Conservation (phyloP, 495 filamentous ascomycete species). For the Penicillium macrosclerotiorum region DNA sequence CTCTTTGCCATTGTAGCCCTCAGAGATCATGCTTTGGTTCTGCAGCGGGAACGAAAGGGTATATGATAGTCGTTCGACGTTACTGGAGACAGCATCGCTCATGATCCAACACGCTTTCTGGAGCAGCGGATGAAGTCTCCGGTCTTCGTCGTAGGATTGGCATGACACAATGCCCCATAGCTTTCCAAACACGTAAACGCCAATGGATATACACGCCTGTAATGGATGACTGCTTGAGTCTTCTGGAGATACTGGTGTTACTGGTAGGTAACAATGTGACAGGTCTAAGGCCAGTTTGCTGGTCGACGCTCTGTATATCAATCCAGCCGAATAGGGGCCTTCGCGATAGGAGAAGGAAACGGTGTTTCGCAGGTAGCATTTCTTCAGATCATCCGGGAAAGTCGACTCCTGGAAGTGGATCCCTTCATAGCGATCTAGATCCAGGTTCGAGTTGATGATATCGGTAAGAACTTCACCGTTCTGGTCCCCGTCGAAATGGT, state of each 20-base stretch:
- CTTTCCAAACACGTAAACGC: slow-evolving; percentile 78
- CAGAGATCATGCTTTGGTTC: not conserved
- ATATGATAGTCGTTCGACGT: slow-evolving; percentile 83
- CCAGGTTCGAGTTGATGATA: slow-evolving; percentile 66
- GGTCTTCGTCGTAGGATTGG: slow-evolving; percentile 73
- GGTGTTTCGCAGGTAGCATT: slow-evolving; percentile 63
- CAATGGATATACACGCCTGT: slow-evolving; percentile 84
- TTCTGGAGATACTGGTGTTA: slow-evolving; percentile 75
- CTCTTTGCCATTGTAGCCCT: not conserved
- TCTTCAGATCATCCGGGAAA: slow-evolving; percentile 72
- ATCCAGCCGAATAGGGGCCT: slow-evolving; percentile 44
- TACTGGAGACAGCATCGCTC: slow-evolving; percentile 75
- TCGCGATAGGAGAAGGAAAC: slow-evolving; percentile 25
- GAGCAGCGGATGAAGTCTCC: slow-evolving; percentile 80
- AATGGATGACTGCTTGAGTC: slow-evolving; percentile 74
- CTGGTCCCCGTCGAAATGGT: slow-evolving; percentile 75
- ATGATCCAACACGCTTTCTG: slow-evolving; percentile 81
- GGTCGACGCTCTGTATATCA: slow-evolving; percentile 77
- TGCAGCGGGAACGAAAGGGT: slow-evolving; percentile 63
- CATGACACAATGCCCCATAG: slow-evolving; percentile 86
- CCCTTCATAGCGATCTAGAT: slow-evolving; percentile 74
- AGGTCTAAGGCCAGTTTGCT: slow-evolving; percentile 62
- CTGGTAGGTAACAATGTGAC: slow-evolving; percentile 75
- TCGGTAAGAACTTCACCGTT: slow-evolving; percentile 84
- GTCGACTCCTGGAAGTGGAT: slow-evolving; percentile 80